Base-by-base conservation (phyloP, 2,329 filamentous ascomycete genomes). In the Colletotrichum shisoi region DNA sequence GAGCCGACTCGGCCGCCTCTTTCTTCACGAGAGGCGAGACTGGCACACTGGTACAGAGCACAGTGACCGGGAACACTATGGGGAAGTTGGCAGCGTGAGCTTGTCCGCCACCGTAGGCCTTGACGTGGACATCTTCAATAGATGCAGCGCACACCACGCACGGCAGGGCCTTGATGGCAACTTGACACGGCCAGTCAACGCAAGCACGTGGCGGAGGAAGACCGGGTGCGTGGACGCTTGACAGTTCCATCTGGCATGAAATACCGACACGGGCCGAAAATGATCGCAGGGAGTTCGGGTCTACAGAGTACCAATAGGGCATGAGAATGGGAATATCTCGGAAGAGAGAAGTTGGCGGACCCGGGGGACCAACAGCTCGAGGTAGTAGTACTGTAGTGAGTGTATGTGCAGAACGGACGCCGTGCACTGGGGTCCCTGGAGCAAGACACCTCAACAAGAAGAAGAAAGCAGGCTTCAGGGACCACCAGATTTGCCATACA, bases 321-420 rank as follows among this genome's bases (percentile, higher is more conserved):
- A n/a, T 7, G 21, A 11, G 13, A 31, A 64, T 48, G 61, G 42
- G 48, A 64, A 51, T 64, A 56, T 59, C 42, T 68, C 62, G 66
- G 66, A 67, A 9, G 31, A 34, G 8, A 34, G 8, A 34, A 34
- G 31, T 34, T 34, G 31, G 31, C 31, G 31, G 31, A 52, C 21
- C 9, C 15, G 15, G 51, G 51, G 7, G 39, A 39, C 34, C 51
- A 39, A 24, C 31, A 34, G 31, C 31, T 34, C 8, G 4, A 31
- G 27, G 27, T 31, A 31, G 27, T 8, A 31, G n/a, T n/a, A n/a
- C n/a, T n/a, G n/a, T n/a, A n/a, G 27, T 31, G 27, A 7, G 7
- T 31, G 27, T 31, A 53, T 31, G 27, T 31, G 39, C 17, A 15
- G 13, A 19, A 21, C 12, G 11, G 49, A 39, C 12, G 13, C n/a